Base-by-base conservation (phyloP, 192 early-diverging fungal genomes). In the Thamnidium elegans region DNA sequence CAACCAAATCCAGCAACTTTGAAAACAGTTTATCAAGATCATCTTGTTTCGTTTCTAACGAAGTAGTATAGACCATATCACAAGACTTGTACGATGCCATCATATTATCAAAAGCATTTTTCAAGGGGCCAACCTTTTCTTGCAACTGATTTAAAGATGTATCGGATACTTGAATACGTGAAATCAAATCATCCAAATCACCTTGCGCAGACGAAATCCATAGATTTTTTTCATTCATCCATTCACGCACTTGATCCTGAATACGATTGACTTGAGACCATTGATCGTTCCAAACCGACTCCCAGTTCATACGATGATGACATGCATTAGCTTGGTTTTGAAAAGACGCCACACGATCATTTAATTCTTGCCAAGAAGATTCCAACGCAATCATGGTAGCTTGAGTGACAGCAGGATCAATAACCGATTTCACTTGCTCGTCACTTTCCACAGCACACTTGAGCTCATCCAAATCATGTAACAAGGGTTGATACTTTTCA, bases 151-250 rank as follows among this genome's bases (percentile, higher is more conserved):
- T 39, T 10, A 39, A 39, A 4, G 2, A 9, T 39, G 36, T 39
- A 39, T 39, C 36, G 9, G 9, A 39, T 3, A 39, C 36, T 39
- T 39, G 36, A 6, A 39, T 39, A 39, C 36, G 36, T 1, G 7
- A 9, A 4, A 39, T 39, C 9, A 39, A 39, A 39, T 1, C 4
- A 39, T 39, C 36, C 9, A 39, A 39, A 6, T 39, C 36, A 39
- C 36, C 36, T 10, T 39, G 36, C 5, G 36, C 9, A 6, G 36
- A 39, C 2, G 63, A 39, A 0, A 65, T 52, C 63, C 63, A 65
- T 5, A 52, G 10, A 17, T 53, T 55, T n/a, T 65, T 65, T 32
- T 65, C 54, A 45, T 50, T 65, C 20, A 55, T 65, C n/a, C 55
- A 55, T 21, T 65, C 63, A 8, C 63, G 63, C 15, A 65, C 23